Evolutionary conservation across 139 green algal species (phyloP).

Genomic region (Pleodorina starrii): DNA sequence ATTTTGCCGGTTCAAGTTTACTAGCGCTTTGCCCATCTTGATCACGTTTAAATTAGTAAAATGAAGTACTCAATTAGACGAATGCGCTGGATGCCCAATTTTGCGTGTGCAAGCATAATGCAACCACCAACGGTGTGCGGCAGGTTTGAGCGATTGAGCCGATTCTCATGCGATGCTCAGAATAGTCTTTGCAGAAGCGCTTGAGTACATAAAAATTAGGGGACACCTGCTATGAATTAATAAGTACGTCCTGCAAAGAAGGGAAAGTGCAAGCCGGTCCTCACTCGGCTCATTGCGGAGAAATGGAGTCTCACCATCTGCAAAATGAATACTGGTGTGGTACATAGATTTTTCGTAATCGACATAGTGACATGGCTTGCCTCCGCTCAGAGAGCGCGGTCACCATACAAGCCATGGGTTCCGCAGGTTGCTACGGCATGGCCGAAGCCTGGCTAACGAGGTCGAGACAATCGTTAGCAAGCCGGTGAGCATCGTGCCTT

Average conservation of each 20-base stretch:
- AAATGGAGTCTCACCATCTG: neutral
- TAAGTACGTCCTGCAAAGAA: no score
- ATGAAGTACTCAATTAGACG: no score
- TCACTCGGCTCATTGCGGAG: no score
- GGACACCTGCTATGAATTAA: no score
- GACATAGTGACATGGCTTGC: neutral
- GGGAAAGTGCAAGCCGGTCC: no score
- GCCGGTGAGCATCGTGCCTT: slow-evolving; percentile 23
- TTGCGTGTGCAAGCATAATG: neutral
- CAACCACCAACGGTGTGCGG: neutral
- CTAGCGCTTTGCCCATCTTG: neutral
- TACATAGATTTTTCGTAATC: neutral
- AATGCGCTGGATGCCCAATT: no score
- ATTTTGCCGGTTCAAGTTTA: neutral
- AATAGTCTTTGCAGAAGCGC: no score
- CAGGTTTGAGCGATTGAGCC: no score
- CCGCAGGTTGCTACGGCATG: slow-evolving; percentile 64
- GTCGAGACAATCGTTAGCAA: slow-evolving; percentile 59
- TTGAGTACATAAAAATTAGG: no score
- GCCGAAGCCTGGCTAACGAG: slow-evolving; percentile 65
- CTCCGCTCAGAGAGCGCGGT: neutral
- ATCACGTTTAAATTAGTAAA: neutral
- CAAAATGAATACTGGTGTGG: slow-evolving; percentile 30
- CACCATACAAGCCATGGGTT: no score
- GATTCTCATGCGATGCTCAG: no score